A percentile compares a stretch with the other conserved stretches of the same genome.
Evolutionary conservation across 495 filamentous ascomycete genomes (phyloP).

Genomic region (Annulohypoxylon moriforme): DNA sequence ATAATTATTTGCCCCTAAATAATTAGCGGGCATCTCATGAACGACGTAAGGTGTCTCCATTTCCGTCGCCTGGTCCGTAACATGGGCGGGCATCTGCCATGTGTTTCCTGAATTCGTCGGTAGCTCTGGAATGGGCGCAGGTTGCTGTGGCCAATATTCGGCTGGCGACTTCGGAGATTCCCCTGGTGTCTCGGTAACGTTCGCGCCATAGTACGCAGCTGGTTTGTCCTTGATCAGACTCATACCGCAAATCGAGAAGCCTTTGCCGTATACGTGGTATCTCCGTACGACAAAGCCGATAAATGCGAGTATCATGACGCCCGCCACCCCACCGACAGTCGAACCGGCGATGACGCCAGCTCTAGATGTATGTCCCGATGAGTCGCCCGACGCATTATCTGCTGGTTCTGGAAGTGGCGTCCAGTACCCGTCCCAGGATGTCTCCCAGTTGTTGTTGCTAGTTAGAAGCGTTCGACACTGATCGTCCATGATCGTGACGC

Average conservation of each 20-base stretch:
- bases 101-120: conserved; percentile 2
- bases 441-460: conserved; percentile 31
- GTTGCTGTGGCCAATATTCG: conserved; percentile 16
- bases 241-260: conserved; percentile 15
- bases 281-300: conserved; percentile 4
- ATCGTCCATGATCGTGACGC: conserved; percentile 19
- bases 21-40: conserved; percentile 24
- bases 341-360: conserved; percentile 15
- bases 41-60: conserved; percentile 19
- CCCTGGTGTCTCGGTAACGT: background rate
- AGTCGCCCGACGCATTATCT: background rate
- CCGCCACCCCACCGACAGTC: conserved; percentile 16
- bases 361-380: background rate
- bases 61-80: conserved; percentile 12
- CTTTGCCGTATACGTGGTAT: conserved; percentile 22
- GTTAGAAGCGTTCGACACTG: conserved; percentile 9
- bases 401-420: conserved; percentile 23
- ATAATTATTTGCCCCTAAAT: background rate
- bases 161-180: conserved; percentile 9
- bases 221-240: conserved; percentile 23
- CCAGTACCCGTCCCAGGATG: conserved; percentile 26
- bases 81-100: conserved; percentile 14
- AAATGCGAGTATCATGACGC: conserved; percentile 7
- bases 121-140: background rate
- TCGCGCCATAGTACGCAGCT: conserved; percentile 18